These are phyloP conservation scores for Pythium chondricola DNA, from an alignment of 352 stramenopile genomes.

Conservation along the genomic window DNA sequence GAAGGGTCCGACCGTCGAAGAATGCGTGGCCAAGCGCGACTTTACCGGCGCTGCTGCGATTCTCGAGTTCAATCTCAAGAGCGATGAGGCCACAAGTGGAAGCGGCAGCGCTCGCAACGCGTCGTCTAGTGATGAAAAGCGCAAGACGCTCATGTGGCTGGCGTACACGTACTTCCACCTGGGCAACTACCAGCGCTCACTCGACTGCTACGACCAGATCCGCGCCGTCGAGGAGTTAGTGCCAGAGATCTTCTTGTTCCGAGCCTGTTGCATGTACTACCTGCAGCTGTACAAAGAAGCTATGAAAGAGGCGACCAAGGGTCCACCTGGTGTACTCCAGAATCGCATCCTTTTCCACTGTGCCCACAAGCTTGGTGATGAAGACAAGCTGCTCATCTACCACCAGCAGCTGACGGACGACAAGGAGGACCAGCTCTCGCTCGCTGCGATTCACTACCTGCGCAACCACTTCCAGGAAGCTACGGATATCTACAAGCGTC, in stretches of 20 bases:
- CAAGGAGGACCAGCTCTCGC: slow-evolving; percentile 94
- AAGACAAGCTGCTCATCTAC: slow-evolving; percentile 93
- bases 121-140: slow-evolving; percentile 44
- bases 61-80: slow-evolving; percentile 93
- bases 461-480: slow-evolving; percentile 93
- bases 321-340: slow-evolving; percentile 68
- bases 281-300: slow-evolving; percentile 89
- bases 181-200: slow-evolving; percentile 90
- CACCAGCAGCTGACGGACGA: slow-evolving; percentile 90
- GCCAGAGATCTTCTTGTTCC: slow-evolving; percentile 84
- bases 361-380: slow-evolving; percentile 89
- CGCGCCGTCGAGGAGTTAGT: slow-evolving; percentile 48
- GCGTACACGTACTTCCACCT: slow-evolving; percentile 94
- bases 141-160: slow-evolving; percentile 88
- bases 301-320: slow-evolving; percentile 66
- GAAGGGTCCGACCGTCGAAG: slow-evolving; percentile 68
- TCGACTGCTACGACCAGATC: slow-evolving; percentile 88
- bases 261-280: slow-evolving; percentile 92
- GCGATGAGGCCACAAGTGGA: slow-evolving; percentile 49
- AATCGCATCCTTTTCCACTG: slow-evolving; percentile 94
- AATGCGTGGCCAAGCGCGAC: slow-evolving; percentile 81
- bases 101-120: slow-evolving; percentile 15
- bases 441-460: slow-evolving; percentile 95
- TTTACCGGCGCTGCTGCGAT: slow-evolving; percentile 93
- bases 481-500: slow-evolving; percentile 95